Evolutionary conservation across 1,139 yeast species (phyloP).

Genomic region (Suhomyces chickasaworum): DNA sequence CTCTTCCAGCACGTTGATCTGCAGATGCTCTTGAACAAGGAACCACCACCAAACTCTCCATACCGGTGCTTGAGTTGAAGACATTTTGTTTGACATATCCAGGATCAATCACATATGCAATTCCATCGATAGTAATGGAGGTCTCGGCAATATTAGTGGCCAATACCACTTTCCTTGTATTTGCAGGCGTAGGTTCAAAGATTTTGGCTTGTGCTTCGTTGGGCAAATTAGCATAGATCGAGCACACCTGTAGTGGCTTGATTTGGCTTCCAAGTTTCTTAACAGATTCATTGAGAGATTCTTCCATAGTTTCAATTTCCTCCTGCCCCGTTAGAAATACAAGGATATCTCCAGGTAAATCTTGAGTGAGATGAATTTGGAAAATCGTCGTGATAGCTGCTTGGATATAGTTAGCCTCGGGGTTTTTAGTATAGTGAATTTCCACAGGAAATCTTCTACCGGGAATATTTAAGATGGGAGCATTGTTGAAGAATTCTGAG

Average conservation of each 20-base stretch:
- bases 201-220: slow-evolving; percentile 78
- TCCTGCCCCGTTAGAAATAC: slow-evolving; percentile 90
- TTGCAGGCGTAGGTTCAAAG: slow-evolving; percentile 84
- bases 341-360: slow-evolving; percentile 76
- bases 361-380: slow-evolving; percentile 73
- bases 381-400: slow-evolving; percentile 85
- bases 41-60: slow-evolving; percentile 83
- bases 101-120: slow-evolving; percentile 84
- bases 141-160: slow-evolving; percentile 98
- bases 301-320: slow-evolving; percentile 84
- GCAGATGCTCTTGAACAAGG: slow-evolving; percentile 95
- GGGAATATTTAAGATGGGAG: slow-evolving; percentile 86
- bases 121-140: slow-evolving; percentile 91
- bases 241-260: slow-evolving; percentile 70
- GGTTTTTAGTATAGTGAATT: slow-evolving; percentile 79
- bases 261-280: slow-evolving; percentile 63
- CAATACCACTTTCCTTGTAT: slow-evolving; percentile 80
- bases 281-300: slow-evolving; percentile 64
- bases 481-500: slow-evolving; percentile 72
- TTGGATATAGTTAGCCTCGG: slow-evolving; percentile 86
- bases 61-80: slow-evolving; percentile 79
- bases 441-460: slow-evolving; percentile 92
- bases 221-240: slow-evolving; percentile 92
- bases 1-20: slow-evolving; percentile 95
- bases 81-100: slow-evolving; percentile 91